Evolutionary conservation across 2,329 filamentous ascomycete genomes (phyloP), one percentile per base, ranked within the genome.

Genomic region (Fusarium sulawesiense): DNA sequence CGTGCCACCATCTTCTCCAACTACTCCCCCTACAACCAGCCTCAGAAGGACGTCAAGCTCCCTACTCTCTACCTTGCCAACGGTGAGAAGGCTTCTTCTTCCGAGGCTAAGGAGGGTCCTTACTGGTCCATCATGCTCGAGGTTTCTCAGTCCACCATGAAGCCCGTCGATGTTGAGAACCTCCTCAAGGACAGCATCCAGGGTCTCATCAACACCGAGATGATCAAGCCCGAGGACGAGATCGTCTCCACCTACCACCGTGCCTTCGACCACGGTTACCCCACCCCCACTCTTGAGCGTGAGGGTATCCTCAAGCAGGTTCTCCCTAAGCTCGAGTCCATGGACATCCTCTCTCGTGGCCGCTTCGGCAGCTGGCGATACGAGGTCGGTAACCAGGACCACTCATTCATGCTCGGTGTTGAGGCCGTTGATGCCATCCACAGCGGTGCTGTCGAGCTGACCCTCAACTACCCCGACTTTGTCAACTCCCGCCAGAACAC

Each of bases 91-190:
- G 88, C 94, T 61, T 82, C 86, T 67, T 92, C 89, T 75, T 86
- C 85, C 53, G 90, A 92, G 77, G 83, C 93, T 65, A 88, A 96
- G 86, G 89, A 92, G 77, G 96, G 96, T 34, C 96, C 96, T 44
- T 99, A 99, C 90, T 99, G 96, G 96, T 98, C 95, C 71, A 97
- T 99, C 86, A 99, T 99, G 96, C 85, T 99, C 75, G 96, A 99
- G 84, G 92, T 99, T 66, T 98, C 96, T 32, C 93, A 99, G 84
- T 98, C 95, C 32, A 89, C 88, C 78, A 89, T 97, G 91, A 99
- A 99, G 89, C 93, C 94, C 41, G 94, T 98, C 32, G 90, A 98
- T 82, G 85, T 92, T 76, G 89, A 90, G 76, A 97, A 91, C 81
- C 83, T 99, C 69, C 87, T 99, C 76, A 89, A 88, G 81, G 94